phyloP scores from a whole-genome alignment of 2,329 filamentous ascomycete species.

The Aspergillus chevalieri region DNA sequence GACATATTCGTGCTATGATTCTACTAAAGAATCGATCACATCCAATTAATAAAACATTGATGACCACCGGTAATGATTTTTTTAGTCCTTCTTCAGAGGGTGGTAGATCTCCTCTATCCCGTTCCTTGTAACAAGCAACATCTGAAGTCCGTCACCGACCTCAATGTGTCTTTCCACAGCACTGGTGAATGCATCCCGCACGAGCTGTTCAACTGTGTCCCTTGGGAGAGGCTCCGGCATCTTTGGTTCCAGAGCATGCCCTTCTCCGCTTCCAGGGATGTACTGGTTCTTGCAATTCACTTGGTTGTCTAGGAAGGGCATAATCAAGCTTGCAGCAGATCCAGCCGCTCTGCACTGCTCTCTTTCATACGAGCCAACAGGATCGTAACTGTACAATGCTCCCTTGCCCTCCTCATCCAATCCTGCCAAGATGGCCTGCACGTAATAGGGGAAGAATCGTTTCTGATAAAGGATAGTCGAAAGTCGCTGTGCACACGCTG shows the following conservation, averaged over 20 bases:
- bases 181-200: conserved; percentile 96
- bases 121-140: conserved; percentile 82
- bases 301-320: conserved; percentile 98
- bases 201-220: conserved; percentile 72
- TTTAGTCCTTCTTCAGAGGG: conserved; percentile 84
- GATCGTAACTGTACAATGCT: conserved; percentile 94
- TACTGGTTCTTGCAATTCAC: conserved; percentile 99
- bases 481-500: conserved; percentile 88
- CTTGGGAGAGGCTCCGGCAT: conserved; percentile 60
- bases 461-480: conserved; percentile 95
- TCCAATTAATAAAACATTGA: conserved; percentile 8
- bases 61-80: conserved; percentile 1
- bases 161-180: conserved; percentile 98
- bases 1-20: conserved; percentile 8
- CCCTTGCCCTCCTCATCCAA: conserved; percentile 92
- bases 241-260: conserved; percentile 65
- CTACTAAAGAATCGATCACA: conserved; percentile 5
- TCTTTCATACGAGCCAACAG: conserved; percentile 93
- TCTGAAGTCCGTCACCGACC: conserved; percentile 92
- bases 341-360: conserved; percentile 94
- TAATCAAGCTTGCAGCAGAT: conserved; percentile 88
- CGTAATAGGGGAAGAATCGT: conserved; percentile 99
- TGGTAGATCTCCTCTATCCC: conserved; percentile 82
- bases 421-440: conserved; percentile 86
- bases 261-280: conserved; percentile 74